phyloP scores from a whole-genome alignment of 108 stramenopile species.

The Discostella stelligeroides region DNA sequence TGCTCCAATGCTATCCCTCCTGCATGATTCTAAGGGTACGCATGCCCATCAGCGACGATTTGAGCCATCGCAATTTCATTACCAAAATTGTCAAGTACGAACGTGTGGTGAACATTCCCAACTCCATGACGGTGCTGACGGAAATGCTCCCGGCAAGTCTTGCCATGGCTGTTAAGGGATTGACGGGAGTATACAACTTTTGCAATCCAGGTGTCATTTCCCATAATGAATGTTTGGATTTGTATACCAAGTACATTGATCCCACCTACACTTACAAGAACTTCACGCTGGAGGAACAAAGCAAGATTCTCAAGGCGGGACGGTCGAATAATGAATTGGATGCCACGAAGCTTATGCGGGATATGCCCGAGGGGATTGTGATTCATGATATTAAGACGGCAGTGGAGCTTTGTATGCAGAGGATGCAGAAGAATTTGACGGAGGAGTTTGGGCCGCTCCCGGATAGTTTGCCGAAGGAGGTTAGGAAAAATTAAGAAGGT shows the following conservation, averaged over 20 bases:
- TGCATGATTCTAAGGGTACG: constrained; percentile 95
- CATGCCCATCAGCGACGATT: constrained; percentile 99
- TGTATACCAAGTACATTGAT: constrained; percentile 99
- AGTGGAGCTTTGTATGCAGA: constrained; percentile 90
- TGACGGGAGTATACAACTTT: constrained; percentile 98
- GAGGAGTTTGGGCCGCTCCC: constrained; percentile 78
- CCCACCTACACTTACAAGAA: constrained; percentile 96
- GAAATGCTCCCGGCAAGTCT: constrained; percentile 97
- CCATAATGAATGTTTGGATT: constrained; percentile 97
- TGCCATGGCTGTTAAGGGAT: constrained; percentile 88
- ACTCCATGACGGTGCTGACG: constrained; percentile 97
- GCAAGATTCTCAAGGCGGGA: constrained; percentile 93
- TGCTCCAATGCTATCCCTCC: constrained; percentile 87
- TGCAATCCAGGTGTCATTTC: constrained; percentile 99
- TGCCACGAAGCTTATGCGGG: constrained; percentile 92
- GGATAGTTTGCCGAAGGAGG: constrained; percentile 69
- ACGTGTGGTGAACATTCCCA: constrained; percentile 97
- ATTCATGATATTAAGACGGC: constrained; percentile 94
- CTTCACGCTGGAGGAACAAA: constrained; percentile 94
- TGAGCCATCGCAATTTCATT: constrained; percentile 96
- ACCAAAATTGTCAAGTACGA: constrained; percentile 99
- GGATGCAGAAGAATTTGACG: constrained; percentile 94
- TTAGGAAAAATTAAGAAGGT: constrained; percentile 41
- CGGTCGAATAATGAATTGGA: constrained; percentile 99
- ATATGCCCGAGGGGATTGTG: constrained; percentile 87